Base-by-base conservation (phyloP, 2,329 filamentous ascomycete species). In the Neopestalotiopsis clavispora region DNA sequence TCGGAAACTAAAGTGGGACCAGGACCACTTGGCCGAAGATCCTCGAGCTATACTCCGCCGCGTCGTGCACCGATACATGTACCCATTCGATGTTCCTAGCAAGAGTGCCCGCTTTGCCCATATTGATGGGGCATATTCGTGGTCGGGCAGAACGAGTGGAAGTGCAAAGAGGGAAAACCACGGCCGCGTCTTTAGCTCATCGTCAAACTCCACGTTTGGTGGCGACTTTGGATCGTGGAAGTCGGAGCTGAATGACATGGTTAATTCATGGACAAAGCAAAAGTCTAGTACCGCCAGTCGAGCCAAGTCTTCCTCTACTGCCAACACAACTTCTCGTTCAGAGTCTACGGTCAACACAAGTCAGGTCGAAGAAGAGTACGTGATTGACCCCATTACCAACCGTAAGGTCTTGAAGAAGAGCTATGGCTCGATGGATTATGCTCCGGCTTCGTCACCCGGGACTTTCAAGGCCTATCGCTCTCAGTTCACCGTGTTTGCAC, bases 361-460 rank as follows among this genome's bases (percentile, higher is more conserved):
- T 17, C 66, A 70, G 28, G 63, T 32, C 30, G 71, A 73, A 4
- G 60, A 73, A 1, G 81, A 81, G 9, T 84, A 82, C 62, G 76
- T 82, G 23, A 89, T 90, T 58, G 87, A 90, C 68, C 87, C 88
- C 3, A 89, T 90, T 69, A 89, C 87, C 17, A 90, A 90, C 70
- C 83, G 86, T 42, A 87, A 83, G 69, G 81, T 87, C 3, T 69
- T 74, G 20, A 81, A 74, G 69, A 69, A 70, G 66, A 71, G 71
- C 1, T 65, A 70, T n/a, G 68, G 70, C 12, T 66, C 66, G 13
- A 5, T 45, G 0, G 72, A 75, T 4, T 67, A 71, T 9, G 70
- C 65, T 10, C 58, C 40, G 30, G 68, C 80, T n/a, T 74, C 75
- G 4, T 74, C 75, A 12, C 70, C 75, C 49, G 75, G 75, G 30